Evolutionary conservation across 1,284 basidiomycete genomes (phyloP).

Genomic region (Peniophora sp.): DNA sequence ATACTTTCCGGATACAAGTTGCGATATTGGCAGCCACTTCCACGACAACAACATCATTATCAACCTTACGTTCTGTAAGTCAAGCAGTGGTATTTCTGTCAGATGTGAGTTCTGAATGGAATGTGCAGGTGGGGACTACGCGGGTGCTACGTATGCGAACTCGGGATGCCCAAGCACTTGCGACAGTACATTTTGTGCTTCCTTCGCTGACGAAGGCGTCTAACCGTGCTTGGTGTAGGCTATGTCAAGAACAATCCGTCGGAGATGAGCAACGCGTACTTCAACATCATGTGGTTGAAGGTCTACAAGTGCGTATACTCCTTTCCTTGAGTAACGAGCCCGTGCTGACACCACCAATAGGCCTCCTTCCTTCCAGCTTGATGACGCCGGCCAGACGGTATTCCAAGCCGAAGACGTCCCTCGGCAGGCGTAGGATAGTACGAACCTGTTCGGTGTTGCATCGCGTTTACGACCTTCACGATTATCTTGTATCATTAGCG

Average conservation of each 20-base stretch:
- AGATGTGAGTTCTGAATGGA: neutral
- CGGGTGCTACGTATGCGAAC: neutral
- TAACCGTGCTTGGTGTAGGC: neutral
- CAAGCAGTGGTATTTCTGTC: neutral
- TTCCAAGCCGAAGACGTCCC: no score
- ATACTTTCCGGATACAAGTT: conserved; percentile 32
- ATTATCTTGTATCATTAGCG: no score
- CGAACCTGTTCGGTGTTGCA: no score
- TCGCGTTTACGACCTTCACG: no score
- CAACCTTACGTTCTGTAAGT: conserved; percentile 22
- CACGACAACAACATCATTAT: conserved; percentile 39
- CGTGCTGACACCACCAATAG: no score
- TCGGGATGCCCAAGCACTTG: neutral
- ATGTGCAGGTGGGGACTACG: neutral
- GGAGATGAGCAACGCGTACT: neutral
- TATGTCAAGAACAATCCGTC: neutral
- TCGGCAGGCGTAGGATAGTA: no score
- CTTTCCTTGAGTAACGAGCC: no score
- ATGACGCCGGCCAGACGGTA: no score
- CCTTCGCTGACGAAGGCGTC: neutral
- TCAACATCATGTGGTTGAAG: conserved; percentile 1
- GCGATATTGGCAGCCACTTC: conserved; percentile 33
- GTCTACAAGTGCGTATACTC: neutral
- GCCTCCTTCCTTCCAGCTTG: no score
- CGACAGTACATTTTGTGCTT: neutral